Base-by-base conservation (phyloP, 441 rosid species). In the Raphanus hybrid region DNA sequence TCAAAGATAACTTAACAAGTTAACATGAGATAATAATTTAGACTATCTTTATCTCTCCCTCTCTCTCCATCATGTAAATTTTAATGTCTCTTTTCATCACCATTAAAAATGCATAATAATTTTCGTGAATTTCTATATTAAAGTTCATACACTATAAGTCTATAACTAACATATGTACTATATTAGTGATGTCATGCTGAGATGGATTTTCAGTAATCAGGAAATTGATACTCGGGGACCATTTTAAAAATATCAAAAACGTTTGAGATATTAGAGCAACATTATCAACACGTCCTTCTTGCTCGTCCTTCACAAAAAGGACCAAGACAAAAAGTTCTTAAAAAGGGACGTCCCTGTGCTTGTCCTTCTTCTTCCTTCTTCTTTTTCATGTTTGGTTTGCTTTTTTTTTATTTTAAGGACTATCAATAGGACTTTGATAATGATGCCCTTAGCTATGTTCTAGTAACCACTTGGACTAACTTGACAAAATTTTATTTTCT, bases 1-100 rank as follows among this genome's bases (percentile, higher is more conserved):
- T 83, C 84, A 74, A 73, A 78, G 69, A 29, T 39, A 39, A 39
- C 50, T 3, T 43, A 43, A 43, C 50, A 43, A 35, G 39, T 80
- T 54, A 78, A 41, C 74, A 79, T 48, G 48, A 64, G 75, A 62
- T 75, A 74, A 69, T 75, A 64, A 57, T 74, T 69, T n/a, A 18
- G n/a, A 79, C 45, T 43, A 64, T 57, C 75, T 78, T 77, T 65
- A 23, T 48, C 27, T 18, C 4, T 18, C 41, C 11, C 15, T 20
- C 11, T 6, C 54, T 43, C 3, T 35, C 4, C 2, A 15, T 11
- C 14, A 18, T 15, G 15, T 3, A 26, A 5, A 6, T 6, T n/a
- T 3, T 12, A 10, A 12, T 18, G 29, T 57, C 3, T 52, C 8
- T 64, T 59, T 67, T 15, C 55, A 37, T 26, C 18, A 52, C 55